A percentile compares a stretch with the other conserved stretches of the same genome.
Conservation (phyloP, 805 yeast genomes). For the Teunomyces aglyptinius region DNA sequence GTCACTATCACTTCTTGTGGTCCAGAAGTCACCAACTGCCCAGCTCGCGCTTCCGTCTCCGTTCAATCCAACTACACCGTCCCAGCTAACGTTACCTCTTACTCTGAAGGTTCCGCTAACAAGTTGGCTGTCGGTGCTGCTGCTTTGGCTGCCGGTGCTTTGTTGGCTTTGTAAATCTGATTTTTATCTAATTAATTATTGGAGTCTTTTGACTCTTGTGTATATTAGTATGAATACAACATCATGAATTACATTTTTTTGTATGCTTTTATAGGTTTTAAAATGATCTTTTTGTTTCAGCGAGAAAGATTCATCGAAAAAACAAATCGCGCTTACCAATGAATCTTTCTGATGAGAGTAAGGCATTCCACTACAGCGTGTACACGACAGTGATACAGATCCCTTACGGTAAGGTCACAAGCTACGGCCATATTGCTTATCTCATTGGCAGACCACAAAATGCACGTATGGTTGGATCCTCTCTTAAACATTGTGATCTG, state of each 20-base stretch:
- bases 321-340: constrained; percentile 1
- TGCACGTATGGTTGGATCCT: constrained; percentile 72
- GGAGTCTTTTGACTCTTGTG: constrained; percentile 1
- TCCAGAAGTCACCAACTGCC: constrained; percentile 48
- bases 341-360: constrained; percentile 43
- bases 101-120: constrained; percentile 35
- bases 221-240: constrained; percentile 8
- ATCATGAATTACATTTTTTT: not conserved
- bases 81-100: constrained; percentile 33
- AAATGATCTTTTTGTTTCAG: not conserved
- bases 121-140: constrained; percentile 43
- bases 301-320: too few species aligned
- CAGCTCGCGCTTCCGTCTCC: constrained; percentile 24
- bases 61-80: constrained; percentile 24
- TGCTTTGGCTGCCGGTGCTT: constrained; percentile 50
- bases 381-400: constrained; percentile 51
- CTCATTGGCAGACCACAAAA: constrained; percentile 60
- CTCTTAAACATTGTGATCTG: constrained; percentile 49
- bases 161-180: constrained; percentile 25
- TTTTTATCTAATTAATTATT: not conserved
- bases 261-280: not conserved
- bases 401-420: constrained; percentile 63
- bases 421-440: constrained; percentile 76
- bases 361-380: constrained; percentile 60
- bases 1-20: constrained; percentile 50